These are phyloP conservation scores for Eucalyptus melliodora DNA, from an alignment of 345 rosid genomes.

Conservation along the genomic window DNA sequence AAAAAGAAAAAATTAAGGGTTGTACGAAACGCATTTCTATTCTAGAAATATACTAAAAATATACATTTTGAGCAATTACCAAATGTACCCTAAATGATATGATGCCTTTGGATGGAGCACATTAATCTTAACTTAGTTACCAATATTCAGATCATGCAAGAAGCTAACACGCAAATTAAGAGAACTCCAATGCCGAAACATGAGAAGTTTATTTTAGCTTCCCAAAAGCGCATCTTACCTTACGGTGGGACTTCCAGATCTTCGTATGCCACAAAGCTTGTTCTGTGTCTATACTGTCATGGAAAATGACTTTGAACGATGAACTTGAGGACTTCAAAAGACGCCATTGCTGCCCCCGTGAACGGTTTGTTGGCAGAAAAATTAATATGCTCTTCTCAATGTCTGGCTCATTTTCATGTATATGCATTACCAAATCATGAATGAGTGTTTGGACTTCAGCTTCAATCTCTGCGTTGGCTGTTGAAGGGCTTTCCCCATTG, in stretches of 20 bases:
- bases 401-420: constrained; percentile 69
- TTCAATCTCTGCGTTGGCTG: constrained; percentile 47
- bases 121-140: background rate
- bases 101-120: background rate
- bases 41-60: no score
- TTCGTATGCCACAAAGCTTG: constrained; percentile 79
- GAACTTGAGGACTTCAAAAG: constrained; percentile 39
- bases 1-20: no score
- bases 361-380: constrained; percentile 84
- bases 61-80: no score
- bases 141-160: background rate
- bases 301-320: constrained; percentile 64
- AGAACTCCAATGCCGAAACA: background rate
- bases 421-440: constrained; percentile 54
- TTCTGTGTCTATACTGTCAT: constrained; percentile 64
- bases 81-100: background rate
- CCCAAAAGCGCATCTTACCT: constrained; percentile 23
- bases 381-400: constrained; percentile 81
- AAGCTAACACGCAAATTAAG: background rate
- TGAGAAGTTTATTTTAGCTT: background rate
- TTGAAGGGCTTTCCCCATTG: constrained; percentile 49
- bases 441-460: constrained; percentile 70
- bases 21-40: no score
- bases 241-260: constrained; percentile 72
- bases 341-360: constrained; percentile 75